Evolutionary conservation across 495 filamentous ascomycete species (phyloP), one percentile per base, ranked within the genome.

Genomic region (Penicillium dipodomyicola): DNA sequence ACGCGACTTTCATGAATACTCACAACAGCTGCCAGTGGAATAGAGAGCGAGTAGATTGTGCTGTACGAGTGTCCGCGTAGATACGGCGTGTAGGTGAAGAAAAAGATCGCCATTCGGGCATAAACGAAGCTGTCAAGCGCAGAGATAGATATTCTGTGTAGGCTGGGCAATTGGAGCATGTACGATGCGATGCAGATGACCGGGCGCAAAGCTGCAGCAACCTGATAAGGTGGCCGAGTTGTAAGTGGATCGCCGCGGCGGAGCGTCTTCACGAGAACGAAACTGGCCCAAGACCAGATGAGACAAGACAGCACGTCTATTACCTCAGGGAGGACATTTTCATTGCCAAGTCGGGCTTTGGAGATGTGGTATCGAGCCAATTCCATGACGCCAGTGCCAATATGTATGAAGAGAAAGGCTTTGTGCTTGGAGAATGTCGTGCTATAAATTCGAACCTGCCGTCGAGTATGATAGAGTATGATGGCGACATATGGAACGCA

Each of bases 51-150:
- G 32, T 55, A 55, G 1, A 55, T 55, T 3, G 30, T n/a, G 43
- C 53, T 46, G 20, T 22, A 6, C 3, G 22, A 27, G 22, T 27
- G 29, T 25, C 22, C 20, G 12, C 22, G 20, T 29, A 47, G 19
- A 19, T 48, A 55, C 2, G 43, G 43, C 2, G 53, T 48, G 15
- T 55, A 48, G 14, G 4, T 29, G 14, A 55, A 48, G 19, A 47
- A 48, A 30, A 48, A 55, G 12, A 55, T 55, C 5, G 14, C 53
- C 11, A 55, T 11, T 27, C 53, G 53, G 11, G 53, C 53, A n/a
- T 48, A 55, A 14, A 55, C 5, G 15, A 55, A 55, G 20, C 43
- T 40, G 20, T 55, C 53, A 1, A 55, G 32, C 11, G 43, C 29
- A 19, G n/a, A 17, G 10, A 55, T 48, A 25, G 53, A 55, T 5